Percentiles rank a stretch among this genome's conserved stretches.
Conservation (phyloP, 495 filamentous ascomycete species). For the Aspergillus cristatus region DNA sequence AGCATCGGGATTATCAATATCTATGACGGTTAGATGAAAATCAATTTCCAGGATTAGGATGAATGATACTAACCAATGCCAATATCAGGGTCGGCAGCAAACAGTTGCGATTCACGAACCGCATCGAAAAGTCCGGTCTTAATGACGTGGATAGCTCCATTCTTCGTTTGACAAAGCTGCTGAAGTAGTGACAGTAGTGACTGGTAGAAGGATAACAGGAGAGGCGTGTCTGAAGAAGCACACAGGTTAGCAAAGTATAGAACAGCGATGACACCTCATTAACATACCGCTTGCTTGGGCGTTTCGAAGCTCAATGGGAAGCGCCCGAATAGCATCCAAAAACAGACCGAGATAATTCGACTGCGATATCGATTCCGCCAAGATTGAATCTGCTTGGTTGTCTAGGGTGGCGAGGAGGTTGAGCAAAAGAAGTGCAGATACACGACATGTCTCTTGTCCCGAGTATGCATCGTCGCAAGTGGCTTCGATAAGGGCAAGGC, state of each 20-base stretch:
- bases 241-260: slow-evolving; percentile 10
- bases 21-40: slow-evolving; percentile 22
- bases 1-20: slow-evolving; percentile 59
- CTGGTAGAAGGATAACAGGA: slow-evolving; percentile 55
- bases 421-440: slow-evolving; percentile 71
- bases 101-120: slow-evolving; percentile 68
- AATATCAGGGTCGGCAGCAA: slow-evolving; percentile 88
- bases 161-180: slow-evolving; percentile 68
- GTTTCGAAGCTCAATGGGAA: slow-evolving; percentile 55
- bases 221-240: slow-evolving; percentile 36
- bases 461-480: slow-evolving; percentile 90
- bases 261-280: background rate
- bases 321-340: slow-evolving; percentile 68
- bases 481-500: slow-evolving; percentile 70
- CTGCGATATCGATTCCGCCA: slow-evolving; percentile 69
- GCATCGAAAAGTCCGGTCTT: slow-evolving; percentile 84
- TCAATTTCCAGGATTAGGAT: background rate
- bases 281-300: slow-evolving; percentile 42
- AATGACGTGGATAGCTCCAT: slow-evolving; percentile 70
- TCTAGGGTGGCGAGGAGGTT: slow-evolving; percentile 61
- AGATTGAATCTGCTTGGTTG: slow-evolving; percentile 53
- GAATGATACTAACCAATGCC: slow-evolving; percentile 53
- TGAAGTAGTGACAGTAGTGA: slow-evolving; percentile 77
- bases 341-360: slow-evolving; percentile 87
- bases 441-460: slow-evolving; percentile 69